Evolutionary conservation across 495 filamentous ascomycete genomes (phyloP), one percentile per base, ranked within the genome.

Genomic region (Astrothelium macrocarpum): DNA sequence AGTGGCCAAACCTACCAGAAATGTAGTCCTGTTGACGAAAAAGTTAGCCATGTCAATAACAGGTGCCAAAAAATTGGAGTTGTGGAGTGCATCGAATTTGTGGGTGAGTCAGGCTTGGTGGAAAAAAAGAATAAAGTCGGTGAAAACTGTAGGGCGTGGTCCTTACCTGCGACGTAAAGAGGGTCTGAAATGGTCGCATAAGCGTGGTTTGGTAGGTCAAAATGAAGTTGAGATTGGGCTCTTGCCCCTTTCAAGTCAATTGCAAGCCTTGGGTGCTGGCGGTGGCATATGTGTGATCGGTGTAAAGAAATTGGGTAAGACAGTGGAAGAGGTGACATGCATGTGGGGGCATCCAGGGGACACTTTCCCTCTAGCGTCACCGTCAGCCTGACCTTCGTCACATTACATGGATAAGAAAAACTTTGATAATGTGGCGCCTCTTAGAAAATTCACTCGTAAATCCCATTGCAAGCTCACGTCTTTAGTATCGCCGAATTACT

Each of bases 151-250:
- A 56, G 49, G 49, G 49, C 49, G 49, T 56, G 49, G 49, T 9
- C 49, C 49, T 56, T 56, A 56, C 49, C 49, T 56, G 49, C 25
- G 49, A 56, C 49, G 49, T 56, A 16, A n/a, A 56, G 25, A 56
- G 26, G 20, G 49, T 56, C 25, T 56, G 49, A 25, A 56, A 56
- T 28, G 23, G 2, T 28, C 49, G 49, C 49, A 56, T 56, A 56
- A 56, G 49, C 49, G 49, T 25, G 49, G 49, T 56, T 56, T 9
- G 7, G 49, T 28, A 10, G 25, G 20, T 56, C 49, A 26, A 20
- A 56, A 56, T 28, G 23, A 56, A 56, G 25, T 9, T 28, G 25
- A 28, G 9, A 10, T 5, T 56, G 25, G 49, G 25, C 49, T 11
- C 49, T 56, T 16, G 49, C 49, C 49, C 49, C 23, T 56, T 20